Evolutionary conservation across 805 yeast genomes (phyloP).

Genomic region (Nakazawaea holstii): DNA sequence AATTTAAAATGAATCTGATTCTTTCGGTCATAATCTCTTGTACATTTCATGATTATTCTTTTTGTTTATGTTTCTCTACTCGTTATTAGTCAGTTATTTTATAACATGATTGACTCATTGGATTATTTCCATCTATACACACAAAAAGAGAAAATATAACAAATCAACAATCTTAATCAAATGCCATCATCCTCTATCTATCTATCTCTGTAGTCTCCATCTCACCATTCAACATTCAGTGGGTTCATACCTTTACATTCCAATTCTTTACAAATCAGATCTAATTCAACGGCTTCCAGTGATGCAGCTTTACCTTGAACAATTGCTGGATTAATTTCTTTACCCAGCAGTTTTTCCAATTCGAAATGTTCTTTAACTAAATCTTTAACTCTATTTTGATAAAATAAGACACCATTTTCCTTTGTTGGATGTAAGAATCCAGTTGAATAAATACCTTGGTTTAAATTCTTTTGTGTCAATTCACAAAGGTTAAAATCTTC

Average conservation of each 20-base stretch:
- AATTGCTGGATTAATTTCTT: slow-evolving; percentile 46
- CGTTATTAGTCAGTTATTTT: not conserved
- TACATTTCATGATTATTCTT: not conserved
- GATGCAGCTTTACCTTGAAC: slow-evolving; percentile 33
- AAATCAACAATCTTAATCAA: too few relatives aligned
- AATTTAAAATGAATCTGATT: not conserved
- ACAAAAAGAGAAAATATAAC: too few relatives aligned
- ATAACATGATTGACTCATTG: not conserved
- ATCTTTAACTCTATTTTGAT: slow-evolving; percentile 49
- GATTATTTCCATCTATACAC: too few relatives aligned
- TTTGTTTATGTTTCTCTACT: not conserved
- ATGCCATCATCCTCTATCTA: not conserved
- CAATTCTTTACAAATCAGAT: slow-evolving; percentile 41
- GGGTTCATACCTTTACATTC: slow-evolving; percentile 45
- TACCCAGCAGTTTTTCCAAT: slow-evolving; percentile 39
- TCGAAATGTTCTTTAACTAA: slow-evolving; percentile 53
- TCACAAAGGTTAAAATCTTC: slow-evolving; percentile 59
- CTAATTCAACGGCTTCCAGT: slow-evolving; percentile 43
- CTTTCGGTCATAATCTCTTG: slow-evolving; percentile 12
- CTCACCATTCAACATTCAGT: slow-evolving; percentile 16
- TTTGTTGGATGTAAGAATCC: slow-evolving; percentile 56
- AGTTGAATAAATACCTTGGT: slow-evolving; percentile 53
- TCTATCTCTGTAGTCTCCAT: too few relatives aligned
- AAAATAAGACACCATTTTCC: slow-evolving; percentile 54
- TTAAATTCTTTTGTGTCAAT: slow-evolving; percentile 54